Evolutionary conservation across 2,329 filamentous ascomycete species (phyloP).

Genomic region (Aspergillus sp.): DNA sequence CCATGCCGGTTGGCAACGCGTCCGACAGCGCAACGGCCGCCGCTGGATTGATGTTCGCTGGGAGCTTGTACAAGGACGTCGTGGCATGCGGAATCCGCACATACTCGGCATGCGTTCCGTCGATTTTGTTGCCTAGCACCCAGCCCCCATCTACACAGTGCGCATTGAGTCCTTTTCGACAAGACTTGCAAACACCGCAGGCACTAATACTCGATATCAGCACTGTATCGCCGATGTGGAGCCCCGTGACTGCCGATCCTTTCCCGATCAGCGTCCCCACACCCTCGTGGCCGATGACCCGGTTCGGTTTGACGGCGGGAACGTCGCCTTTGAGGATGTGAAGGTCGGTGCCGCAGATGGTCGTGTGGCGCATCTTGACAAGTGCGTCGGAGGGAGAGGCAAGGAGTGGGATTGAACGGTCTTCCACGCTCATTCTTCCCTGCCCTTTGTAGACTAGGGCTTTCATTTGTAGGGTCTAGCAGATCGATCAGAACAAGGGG

Average conservation of each 20-base stretch:
- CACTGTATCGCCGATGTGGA: constrained; percentile 54
- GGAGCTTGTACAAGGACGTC: constrained; percentile 48
- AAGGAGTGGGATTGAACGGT: constrained; percentile 44
- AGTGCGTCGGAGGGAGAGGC: constrained; percentile 49
- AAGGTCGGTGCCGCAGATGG: constrained; percentile 57
- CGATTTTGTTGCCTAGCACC: constrained; percentile 54
- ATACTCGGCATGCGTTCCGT: constrained; percentile 59
- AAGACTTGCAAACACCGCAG: constrained; percentile 54
- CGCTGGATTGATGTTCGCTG: constrained; percentile 42
- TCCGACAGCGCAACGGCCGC: constrained; percentile 55
- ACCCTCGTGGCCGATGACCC: constrained; percentile 55
- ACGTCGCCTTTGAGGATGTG: constrained; percentile 59
- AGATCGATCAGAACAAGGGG: background rate
- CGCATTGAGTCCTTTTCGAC: constrained; percentile 51
- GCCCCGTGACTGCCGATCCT: constrained; percentile 45
- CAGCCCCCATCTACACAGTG: constrained; percentile 57
- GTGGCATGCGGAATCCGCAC: constrained; percentile 54
- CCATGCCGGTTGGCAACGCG: constrained; percentile 57
- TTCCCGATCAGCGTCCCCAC: constrained; percentile 50
- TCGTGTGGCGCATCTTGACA: constrained; percentile 49
- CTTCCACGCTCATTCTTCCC: constrained; percentile 38
- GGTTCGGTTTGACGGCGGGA: constrained; percentile 46
- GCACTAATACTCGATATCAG: constrained; percentile 53
- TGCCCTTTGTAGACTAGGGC: constrained; percentile 46
- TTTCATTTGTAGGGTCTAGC: constrained; percentile 41